Percentiles rank a stretch among this genome's conserved stretches.
Conservation (phyloP, 75 land plant species). For the Azolla pinnata region DNA sequence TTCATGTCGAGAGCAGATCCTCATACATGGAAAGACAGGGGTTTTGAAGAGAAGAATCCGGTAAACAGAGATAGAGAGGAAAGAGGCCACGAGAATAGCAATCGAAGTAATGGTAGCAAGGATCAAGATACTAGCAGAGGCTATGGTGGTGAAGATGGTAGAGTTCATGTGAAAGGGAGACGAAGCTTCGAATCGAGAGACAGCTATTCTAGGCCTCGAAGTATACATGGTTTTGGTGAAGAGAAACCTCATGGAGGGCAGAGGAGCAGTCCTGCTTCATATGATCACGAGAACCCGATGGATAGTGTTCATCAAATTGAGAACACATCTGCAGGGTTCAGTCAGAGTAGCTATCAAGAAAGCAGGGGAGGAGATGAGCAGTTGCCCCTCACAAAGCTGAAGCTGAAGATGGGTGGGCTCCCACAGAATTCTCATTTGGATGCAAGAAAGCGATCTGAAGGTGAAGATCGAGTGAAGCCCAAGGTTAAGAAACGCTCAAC, state of each 20-base stretch:
- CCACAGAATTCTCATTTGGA: conserved; percentile 22
- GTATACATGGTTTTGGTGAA: not conserved
- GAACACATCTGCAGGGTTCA: not conserved
- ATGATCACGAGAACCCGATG: not conserved
- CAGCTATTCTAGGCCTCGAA: not conserved
- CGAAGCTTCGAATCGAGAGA: not conserved
- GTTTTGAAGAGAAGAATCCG: not conserved
- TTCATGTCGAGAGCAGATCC: not conserved
- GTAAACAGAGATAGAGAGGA: conserved; percentile 1
- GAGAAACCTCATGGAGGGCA: not conserved
- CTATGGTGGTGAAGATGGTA: not conserved
- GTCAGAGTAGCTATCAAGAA: not conserved
- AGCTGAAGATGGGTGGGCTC: conserved; percentile 30
- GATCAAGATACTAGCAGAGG: not conserved
- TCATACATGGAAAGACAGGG: conserved; percentile 13
- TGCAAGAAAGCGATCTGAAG: conserved; percentile 5
- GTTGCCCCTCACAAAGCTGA: conserved; percentile 15
- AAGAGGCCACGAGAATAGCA: not conserved
- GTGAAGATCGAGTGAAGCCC: not conserved
- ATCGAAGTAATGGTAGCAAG: not conserved
- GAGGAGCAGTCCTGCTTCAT: not conserved
- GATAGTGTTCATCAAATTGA: not conserved
- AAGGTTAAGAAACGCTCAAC: not conserved
- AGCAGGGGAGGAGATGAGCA: not conserved
- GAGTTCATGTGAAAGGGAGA: too few species aligned